A percentile compares a stretch with the other conserved stretches of the same genome.
phyloP scores from a whole-genome alignment of 768 basidiomycete genomes.

The Psilocybe azurescens region DNA sequence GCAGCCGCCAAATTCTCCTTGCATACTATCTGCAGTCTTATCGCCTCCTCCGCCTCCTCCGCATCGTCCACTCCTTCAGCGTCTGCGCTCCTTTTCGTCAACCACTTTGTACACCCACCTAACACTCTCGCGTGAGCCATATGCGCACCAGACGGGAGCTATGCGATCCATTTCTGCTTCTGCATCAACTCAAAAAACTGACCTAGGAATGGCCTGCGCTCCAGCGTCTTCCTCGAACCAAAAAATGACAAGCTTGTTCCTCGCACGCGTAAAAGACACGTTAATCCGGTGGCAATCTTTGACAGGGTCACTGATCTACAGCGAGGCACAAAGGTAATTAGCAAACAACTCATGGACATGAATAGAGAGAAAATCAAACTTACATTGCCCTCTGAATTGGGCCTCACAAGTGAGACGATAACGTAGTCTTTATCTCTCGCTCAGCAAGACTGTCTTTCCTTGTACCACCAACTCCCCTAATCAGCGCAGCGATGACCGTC shows the following conservation, averaged over 20 bases:
- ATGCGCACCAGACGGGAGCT: neutral
- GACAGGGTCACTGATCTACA: constrained; percentile 87
- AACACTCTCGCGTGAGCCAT: constrained; percentile 42
- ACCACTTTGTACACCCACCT: constrained; percentile 16
- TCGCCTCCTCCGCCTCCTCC: too few species aligned
- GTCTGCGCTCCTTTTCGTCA: constrained; percentile 20
- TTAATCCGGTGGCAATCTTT: constrained; percentile 98
- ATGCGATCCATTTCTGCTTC: constrained; percentile 64
- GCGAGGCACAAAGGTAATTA: neutral
- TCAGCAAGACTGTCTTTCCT: constrained; percentile 86
- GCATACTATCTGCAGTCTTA: neutral
- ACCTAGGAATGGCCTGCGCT: constrained; percentile 59
- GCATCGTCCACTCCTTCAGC: neutral
- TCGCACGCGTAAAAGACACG: constrained; percentile 95
- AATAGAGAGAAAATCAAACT: constrained; percentile 30
- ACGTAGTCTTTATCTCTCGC: constrained; percentile 96
- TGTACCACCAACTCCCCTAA: constrained; percentile 75
- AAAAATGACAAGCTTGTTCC: constrained; percentile 89
- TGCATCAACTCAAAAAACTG: constrained; percentile 86
- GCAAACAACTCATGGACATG: neutral
- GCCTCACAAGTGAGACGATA: constrained; percentile 92
- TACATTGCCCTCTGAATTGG: constrained; percentile 80
- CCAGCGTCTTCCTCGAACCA: constrained; percentile 83
- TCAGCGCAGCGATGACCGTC: constrained; percentile 89
- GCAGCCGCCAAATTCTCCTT: neutral